phyloP scores from a whole-genome alignment of 2,329 filamentous ascomycete species.

The Colletotrichum sp. region DNA sequence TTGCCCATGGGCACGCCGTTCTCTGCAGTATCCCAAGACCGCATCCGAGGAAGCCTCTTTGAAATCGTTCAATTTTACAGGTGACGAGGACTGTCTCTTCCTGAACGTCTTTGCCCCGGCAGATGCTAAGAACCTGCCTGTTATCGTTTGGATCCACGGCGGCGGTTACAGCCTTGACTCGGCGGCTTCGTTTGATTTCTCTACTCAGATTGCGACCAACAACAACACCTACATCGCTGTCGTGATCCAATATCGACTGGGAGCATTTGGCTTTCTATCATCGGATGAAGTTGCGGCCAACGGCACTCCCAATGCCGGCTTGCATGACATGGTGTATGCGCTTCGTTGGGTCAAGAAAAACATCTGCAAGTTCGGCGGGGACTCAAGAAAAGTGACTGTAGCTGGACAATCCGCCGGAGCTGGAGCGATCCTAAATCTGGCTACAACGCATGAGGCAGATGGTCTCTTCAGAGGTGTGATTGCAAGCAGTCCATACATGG shows the following conservation, averaged over 20 bases:
- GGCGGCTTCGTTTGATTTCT: background rate
- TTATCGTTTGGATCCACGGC: slow-evolving; percentile 22
- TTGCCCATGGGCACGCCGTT: slow-evolving; percentile 2
- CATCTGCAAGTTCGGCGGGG: slow-evolving; percentile 23
- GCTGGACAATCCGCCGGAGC: slow-evolving; percentile 3
- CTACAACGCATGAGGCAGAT: background rate
- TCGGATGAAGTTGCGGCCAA: slow-evolving; percentile 9
- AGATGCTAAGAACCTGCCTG: slow-evolving; percentile 3
- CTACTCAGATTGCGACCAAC: background rate
- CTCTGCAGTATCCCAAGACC: background rate
- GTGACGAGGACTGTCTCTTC: slow-evolving; percentile 35
- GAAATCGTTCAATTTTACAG: background rate
- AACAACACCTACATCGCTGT: slow-evolving; percentile 1
- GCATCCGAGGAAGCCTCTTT: background rate
- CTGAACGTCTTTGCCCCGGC: slow-evolving; percentile 34
- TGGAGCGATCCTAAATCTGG: background rate
- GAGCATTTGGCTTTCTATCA: slow-evolving; percentile 19
- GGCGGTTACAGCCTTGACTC: slow-evolving; percentile 18
- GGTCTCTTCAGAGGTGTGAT: background rate
- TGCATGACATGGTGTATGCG: slow-evolving; percentile 14
- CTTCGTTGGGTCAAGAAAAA: slow-evolving; percentile 22
- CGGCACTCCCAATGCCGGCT: slow-evolving; percentile 21
- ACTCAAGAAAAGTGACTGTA: background rate
- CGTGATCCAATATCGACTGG: slow-evolving; percentile 14
- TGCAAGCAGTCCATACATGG: slow-evolving; percentile 7